phyloP scores from a whole-genome alignment of 1,284 basidiomycete genomes.

The Ganoderma leucocontextum region DNA sequence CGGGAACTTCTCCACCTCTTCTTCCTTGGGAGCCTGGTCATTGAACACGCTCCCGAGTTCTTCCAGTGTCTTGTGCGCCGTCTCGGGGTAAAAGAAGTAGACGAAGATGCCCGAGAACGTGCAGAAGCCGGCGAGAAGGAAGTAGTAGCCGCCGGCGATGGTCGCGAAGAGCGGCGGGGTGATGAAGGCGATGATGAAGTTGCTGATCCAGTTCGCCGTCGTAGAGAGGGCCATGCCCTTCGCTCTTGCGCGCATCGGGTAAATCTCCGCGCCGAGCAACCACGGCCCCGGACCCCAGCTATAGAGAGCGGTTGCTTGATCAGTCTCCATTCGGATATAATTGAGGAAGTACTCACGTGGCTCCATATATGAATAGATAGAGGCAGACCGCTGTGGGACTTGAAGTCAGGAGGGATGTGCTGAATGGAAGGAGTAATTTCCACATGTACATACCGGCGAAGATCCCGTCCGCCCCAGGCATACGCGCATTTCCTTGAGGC shows the following conservation, averaged over 20 bases:
- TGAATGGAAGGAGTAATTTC: no score
- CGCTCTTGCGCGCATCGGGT: conserved; percentile 71
- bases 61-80: conserved; percentile 54
- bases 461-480: conserved; percentile 54
- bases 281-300: conserved; percentile 74
- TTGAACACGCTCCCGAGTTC: conserved; percentile 59
- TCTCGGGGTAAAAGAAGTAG: conserved; percentile 56
- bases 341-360: conserved; percentile 44
- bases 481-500: conserved; percentile 44
- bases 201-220: conserved; percentile 65
- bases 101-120: conserved; percentile 54
- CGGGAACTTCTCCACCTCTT: conserved; percentile 13
- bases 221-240: conserved; percentile 74
- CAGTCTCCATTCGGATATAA: neutral
- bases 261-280: conserved; percentile 67
- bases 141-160: conserved; percentile 58
- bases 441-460: no score
- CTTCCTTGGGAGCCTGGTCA: conserved; percentile 39
- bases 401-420: neutral
- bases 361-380: conserved; percentile 51
- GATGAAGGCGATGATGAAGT: conserved; percentile 63
- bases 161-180: conserved; percentile 56
- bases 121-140: conserved; percentile 56
- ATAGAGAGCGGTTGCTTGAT: conserved; percentile 3
- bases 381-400: conserved; percentile 24